These are phyloP conservation scores for Salix koriyanagi DNA, from an alignment of 345 rosid genomes.

Conservation along the genomic window DNA sequence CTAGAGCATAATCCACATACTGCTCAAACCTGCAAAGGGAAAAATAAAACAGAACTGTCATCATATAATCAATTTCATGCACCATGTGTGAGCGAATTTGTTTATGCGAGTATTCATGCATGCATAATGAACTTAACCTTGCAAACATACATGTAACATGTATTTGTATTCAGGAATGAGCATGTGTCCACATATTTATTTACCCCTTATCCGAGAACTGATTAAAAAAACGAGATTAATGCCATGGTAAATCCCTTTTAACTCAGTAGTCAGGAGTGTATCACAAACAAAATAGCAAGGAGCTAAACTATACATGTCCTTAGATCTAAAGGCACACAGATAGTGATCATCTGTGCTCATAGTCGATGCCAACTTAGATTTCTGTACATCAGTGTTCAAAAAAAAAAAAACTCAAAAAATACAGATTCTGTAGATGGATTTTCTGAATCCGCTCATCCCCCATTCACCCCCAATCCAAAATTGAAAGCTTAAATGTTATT, in stretches of 20 bases:
- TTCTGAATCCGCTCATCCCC: neutral
- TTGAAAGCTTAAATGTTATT: neutral
- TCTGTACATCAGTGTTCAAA: neutral
- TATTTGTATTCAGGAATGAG: neutral
- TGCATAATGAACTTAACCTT: neutral
- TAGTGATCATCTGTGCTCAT: neutral
- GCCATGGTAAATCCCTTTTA: neutral
- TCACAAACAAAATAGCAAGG: neutral
- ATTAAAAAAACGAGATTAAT: neutral
- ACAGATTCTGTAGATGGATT: neutral
- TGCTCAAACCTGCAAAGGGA: conserved; percentile 79
- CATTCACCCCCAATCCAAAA: neutral
- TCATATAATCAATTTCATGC: neutral
- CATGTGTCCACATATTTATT: neutral
- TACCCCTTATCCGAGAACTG: neutral
- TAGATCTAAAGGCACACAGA: neutral
- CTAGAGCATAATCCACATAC: conserved; percentile 98
- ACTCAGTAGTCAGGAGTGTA: neutral
- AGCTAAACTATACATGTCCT: neutral
- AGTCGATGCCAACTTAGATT: neutral
- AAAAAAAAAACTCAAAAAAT: neutral
- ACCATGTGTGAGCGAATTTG: neutral
- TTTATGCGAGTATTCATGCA: neutral
- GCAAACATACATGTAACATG: neutral
- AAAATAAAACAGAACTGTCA: neutral